phyloP scores from a whole-genome alignment of 352 stramenopile genomes.

The Stramenopiles sp. region DNA sequence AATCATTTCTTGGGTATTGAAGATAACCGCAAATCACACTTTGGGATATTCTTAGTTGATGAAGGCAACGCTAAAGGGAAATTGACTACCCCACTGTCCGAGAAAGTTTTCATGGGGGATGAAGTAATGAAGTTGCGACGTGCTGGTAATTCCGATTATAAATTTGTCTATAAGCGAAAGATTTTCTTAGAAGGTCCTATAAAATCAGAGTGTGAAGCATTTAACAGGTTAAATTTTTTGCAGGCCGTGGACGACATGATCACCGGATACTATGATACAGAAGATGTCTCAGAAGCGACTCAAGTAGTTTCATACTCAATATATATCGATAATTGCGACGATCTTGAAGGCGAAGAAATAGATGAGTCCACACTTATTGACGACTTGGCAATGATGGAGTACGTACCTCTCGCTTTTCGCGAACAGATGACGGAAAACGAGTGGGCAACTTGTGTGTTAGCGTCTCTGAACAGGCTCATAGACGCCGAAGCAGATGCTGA shows the following conservation, averaged over 20 bases:
- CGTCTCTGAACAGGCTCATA: slow-evolving; percentile 27
- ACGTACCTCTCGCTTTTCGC: slow-evolving; percentile 53
- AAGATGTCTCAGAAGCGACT: slow-evolving; percentile 47
- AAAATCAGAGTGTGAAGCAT: slow-evolving; percentile 46
- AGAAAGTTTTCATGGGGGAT: slow-evolving; percentile 61
- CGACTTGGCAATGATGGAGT: slow-evolving; percentile 42
- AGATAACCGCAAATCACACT: slow-evolving; percentile 35
- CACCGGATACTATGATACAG: slow-evolving; percentile 50
- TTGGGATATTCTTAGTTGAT: slow-evolving; percentile 42
- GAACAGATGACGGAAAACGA: slow-evolving; percentile 40
- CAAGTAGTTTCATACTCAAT: slow-evolving; percentile 49
- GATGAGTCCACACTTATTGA: slow-evolving; percentile 23
- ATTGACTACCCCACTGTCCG: slow-evolving; percentile 39
- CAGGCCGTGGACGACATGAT: slow-evolving; percentile 76
- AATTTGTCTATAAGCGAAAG: slow-evolving; percentile 68
- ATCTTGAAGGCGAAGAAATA: slow-evolving; percentile 8
- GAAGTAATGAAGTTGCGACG: slow-evolving; percentile 60
- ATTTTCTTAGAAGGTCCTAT: slow-evolving; percentile 59
- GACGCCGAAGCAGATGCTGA: slow-evolving; percentile 28
- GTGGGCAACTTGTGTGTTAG: slow-evolving; percentile 49
- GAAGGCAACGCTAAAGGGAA: slow-evolving; percentile 36
- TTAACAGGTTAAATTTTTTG: slow-evolving; percentile 54
- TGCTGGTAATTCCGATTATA: slow-evolving; percentile 60
- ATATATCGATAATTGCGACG: slow-evolving; percentile 35
- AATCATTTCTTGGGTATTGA: slow-evolving; percentile 64